Base-by-base conservation (phyloP, 139 green algal genomes). In the Chlamydomonas eustigma region DNA sequence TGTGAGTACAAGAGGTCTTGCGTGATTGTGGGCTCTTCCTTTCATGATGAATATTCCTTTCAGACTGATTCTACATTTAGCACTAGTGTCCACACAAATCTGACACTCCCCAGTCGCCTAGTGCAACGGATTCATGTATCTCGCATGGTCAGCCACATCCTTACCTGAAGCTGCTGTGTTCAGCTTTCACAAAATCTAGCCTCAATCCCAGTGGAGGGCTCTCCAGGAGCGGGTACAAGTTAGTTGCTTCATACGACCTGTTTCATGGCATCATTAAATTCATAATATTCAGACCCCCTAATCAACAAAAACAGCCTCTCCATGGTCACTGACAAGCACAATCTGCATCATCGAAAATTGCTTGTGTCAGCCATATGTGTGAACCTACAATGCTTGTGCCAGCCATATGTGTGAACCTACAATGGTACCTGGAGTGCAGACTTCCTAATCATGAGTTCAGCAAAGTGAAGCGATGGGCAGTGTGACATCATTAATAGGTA, bases 131-230 rank as follows among this genome's bases (percentile, higher is more conserved):
- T 38, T 1, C 1, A 25, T 25, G 25, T 34, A 65, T 3, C 36
- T n/a, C 28, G 24, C 3, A 64, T 6, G 1, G 67, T 25, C 5
- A 24, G 5, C 2, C 67, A 72, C 88, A 84, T 58, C 8, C 73
- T 30, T 37, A 93, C 37, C 84, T 78, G 78, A 91, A 96, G 28
- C 70, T 88, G 50, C 74, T 88, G 38, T 75, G 68, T 75, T 93
- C 88, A 2, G 93, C 93, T 63, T 83, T 88, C 25, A 98, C 93
- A 79, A 98, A 98, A 70, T 91, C 76, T 0, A 97, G 67, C 0
- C 66, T 44, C 35, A 96, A 75, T 37, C 93, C 93, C 64, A 92
- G 65, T 0, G 90, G 84, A 0, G 90, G 88, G 12, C 37, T 1
- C 37, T 85, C 39, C 37, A 98, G 77, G 58, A 98, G 81, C 1